Evolutionary conservation across 176 grass and related monocot genomes (phyloP), one percentile per base, ranked within the genome.

Genomic region (Poa pratensis): DNA sequence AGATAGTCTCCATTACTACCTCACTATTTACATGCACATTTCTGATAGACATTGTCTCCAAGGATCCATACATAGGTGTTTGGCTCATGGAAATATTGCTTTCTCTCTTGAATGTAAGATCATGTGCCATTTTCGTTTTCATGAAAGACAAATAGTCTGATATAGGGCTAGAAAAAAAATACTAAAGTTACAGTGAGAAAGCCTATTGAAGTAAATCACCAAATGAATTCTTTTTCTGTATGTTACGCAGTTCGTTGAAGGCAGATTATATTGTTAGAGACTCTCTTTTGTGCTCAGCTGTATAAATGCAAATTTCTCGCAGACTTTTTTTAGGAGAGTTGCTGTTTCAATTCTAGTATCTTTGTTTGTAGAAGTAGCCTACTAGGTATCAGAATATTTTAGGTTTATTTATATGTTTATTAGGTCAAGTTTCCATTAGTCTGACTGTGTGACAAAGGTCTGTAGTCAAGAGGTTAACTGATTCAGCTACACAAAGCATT

Each of bases 361-460:
- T 69, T 70, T 70, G 67, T 70, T 70, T 70, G 67, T 70, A 42
- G 35, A 6, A 13, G 35, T 43, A 70, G 34, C 5, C 35, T 70
- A 70, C 3, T 22, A 70, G 19, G 67, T 5, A 22, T 22, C 9
- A 70, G 18, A 42, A 13, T 70, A 0, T 22, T 70, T 42, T 70
- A 35, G 30, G 30, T 12, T n/a, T 22, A 9, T 70, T 45, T 45
- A n/a, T 46, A 2, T 71, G 37, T 34, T 71, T 46, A 24, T 72
- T 72, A 11, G 34, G 37, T 72, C 5, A 4, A 23, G 39, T 71
- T 71, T n/a, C 39, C 20, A 11, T 71, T 45, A 5, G 9, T 23
- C 5, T 37, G 35, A 37, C 35, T 6, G 35, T 37, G 15, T 61
- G n/a, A 26, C 2, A 26, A 13, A 66, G 28, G 16, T 67, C 6